Base-by-base conservation (phyloP, 2,329 filamentous ascomycete species). In the Rutstroemia sp. region DNA sequence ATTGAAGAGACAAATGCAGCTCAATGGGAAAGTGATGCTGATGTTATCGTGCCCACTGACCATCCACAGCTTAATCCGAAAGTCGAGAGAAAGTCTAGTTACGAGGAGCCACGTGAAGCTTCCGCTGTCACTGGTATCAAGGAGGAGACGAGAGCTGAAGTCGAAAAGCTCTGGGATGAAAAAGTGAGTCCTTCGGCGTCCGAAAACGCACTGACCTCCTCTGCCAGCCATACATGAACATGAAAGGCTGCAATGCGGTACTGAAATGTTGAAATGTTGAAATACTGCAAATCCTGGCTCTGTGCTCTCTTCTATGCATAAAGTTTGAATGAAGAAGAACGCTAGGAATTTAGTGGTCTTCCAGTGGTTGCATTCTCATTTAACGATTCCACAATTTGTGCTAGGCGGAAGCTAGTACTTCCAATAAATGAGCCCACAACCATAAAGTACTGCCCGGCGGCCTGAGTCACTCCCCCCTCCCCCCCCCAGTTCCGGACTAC, bases 1-100 rank as follows among this genome's bases (percentile, higher is more conserved):
- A n/a, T 63, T 19, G 63, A 62, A 40, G 38, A 34, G 1, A 44
- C 42, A 17, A 64, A 65, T 58, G 64, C 63, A 47, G 54, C 58
- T 7, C 59, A 61, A 47, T 66, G 64, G 64, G 62, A 65, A 16
- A 34, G 8, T 48, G 21, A 27, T 48, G 46, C 21, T 48, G 19
- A 48, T 27, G 23, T 25, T 16, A 16, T 10, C 12, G 27, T 30
- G 46, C 14, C 25, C 14, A 12, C 16, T 30, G 46, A 48, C 34
- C 9, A 8, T 25, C 4, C 23, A 5, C 16, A 14, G 23, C 23
- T 7, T 16, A 27, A 17, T 27, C 25, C 21, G 19, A 16, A 27
- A 34, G 10, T 30, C 8, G 14, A 23, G 4, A 14, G 9, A 1
- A 34, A 34, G 21, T n/a, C n/a, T 19, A 14, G 10, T 8, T 7